Evolutionary conservation across 2,329 filamentous ascomycete genomes (phyloP).

Genomic region (Hypoxylon sp.): DNA sequence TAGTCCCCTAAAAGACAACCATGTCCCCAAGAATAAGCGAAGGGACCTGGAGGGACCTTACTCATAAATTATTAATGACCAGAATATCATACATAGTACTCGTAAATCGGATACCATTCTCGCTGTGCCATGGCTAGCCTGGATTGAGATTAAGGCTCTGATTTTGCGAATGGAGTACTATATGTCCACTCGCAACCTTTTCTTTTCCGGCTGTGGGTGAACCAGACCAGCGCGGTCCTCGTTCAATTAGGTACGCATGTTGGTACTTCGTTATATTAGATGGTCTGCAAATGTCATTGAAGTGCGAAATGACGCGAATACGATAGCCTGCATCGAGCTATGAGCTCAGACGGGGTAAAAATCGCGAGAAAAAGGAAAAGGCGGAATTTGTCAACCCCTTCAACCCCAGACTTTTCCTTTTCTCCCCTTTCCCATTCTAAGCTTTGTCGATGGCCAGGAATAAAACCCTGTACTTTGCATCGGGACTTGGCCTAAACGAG

Average conservation of each 20-base stretch:
- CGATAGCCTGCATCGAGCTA: background rate
- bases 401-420: conserved; percentile 38
- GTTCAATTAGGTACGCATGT: background rate
- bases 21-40: conserved; percentile 11
- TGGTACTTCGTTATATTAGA: background rate
- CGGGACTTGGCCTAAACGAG: conserved; percentile 34
- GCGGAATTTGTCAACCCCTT: conserved; percentile 20
- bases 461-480: conserved; percentile 34
- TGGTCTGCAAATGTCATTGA: conserved; percentile 4
- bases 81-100: background rate
- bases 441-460: conserved; percentile 20
- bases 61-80: conserved; percentile 17
- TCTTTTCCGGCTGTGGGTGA: background rate
- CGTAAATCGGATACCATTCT: background rate
- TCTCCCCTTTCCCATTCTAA: conserved; percentile 37
- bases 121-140: background rate
- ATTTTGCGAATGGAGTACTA: background rate
- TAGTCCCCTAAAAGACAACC: conserved; percentile 9
- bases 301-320: conserved; percentile 14
- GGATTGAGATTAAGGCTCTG: background rate
- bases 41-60: background rate
- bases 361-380: conserved; percentile 23
- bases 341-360: background rate
- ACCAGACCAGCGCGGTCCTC: conserved; percentile 3
- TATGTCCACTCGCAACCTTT: background rate